Evolutionary conservation across 805 yeast species (phyloP).

Genomic region (Starmerella bacillaris): DNA sequence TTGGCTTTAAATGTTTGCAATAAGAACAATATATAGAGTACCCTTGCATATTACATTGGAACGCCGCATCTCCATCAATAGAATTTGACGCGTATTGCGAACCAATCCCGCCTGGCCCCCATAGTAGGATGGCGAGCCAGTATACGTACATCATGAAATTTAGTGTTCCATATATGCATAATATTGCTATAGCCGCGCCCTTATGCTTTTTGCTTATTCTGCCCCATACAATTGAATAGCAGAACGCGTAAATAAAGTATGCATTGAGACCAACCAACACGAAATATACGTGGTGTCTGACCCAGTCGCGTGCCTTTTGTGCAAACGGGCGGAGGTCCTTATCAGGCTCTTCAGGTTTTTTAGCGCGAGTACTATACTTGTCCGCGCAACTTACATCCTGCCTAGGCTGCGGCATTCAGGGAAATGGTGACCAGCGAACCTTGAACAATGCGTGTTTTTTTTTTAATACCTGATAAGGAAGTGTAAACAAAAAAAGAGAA

Average conservation of each 20-base stretch:
- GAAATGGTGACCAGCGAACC: no score
- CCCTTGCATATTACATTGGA: conserved; percentile 55
- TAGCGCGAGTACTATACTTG: no score
- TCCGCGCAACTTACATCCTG: no score
- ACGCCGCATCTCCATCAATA: conserved; percentile 21
- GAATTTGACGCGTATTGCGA: conserved; percentile 4
- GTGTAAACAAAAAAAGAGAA: no score
- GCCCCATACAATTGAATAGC: conserved; percentile 14
- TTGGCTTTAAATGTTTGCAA: conserved; percentile 48
- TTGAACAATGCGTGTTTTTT: no score
- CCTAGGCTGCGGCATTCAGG: no score
- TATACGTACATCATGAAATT: conserved; percentile 12
- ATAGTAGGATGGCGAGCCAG: conserved; percentile 31
- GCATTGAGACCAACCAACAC: conserved; percentile 12
- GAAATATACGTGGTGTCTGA: not conserved
- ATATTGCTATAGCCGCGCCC: conserved; percentile 13
- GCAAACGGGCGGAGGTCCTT: not conserved
- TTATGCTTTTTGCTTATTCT: conserved; percentile 4
- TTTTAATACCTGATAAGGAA: no score
- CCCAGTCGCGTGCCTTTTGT: not conserved
- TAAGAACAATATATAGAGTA: conserved; percentile 57
- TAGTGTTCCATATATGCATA: conserved; percentile 6
- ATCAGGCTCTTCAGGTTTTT: no score
- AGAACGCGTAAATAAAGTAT: conserved; percentile 14
- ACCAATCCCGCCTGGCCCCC: conserved; percentile 44